phyloP scores from a whole-genome alignment of 1,284 basidiomycete species.

The Leccinum subrobustum region DNA sequence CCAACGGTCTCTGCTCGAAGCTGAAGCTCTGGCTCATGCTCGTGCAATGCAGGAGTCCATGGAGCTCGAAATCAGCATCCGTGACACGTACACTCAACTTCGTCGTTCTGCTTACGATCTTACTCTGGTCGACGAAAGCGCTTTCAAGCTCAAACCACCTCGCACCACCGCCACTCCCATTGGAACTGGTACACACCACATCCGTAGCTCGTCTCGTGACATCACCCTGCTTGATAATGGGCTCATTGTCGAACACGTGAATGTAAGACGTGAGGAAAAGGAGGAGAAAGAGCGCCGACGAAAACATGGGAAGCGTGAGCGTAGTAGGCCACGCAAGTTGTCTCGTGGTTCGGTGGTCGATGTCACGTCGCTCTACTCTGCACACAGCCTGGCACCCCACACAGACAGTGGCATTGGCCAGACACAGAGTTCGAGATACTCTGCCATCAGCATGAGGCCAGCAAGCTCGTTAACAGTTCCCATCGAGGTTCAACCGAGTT shows the following conservation, averaged over 20 bases:
- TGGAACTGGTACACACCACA: conserved; percentile 37
- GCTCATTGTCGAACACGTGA: conserved; percentile 82
- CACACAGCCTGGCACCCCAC: conserved; percentile 51
- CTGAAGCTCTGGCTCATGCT: conserved; percentile 70
- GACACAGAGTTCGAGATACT: conserved; percentile 59
- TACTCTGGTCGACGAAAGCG: conserved; percentile 48
- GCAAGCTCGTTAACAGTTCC: conserved; percentile 64
- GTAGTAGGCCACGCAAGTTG: conserved; percentile 64
- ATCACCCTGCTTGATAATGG: conserved; percentile 81
- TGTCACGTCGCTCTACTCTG: conserved; percentile 68
- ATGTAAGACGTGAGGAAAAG: conserved; percentile 77
- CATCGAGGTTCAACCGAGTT: conserved; percentile 51
- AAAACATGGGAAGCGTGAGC: conserved; percentile 59
- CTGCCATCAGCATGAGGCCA: conserved; percentile 59
- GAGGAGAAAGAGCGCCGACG: conserved; percentile 65
- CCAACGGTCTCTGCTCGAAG: conserved; percentile 69
- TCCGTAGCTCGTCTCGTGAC: conserved; percentile 59
- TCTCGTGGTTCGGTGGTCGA: conserved; percentile 68
- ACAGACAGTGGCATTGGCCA: conserved; percentile 58
- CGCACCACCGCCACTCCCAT: conserved; percentile 42
- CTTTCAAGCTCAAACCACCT: conserved; percentile 67
- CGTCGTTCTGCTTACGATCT: conserved; percentile 74
- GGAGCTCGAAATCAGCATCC: conserved; percentile 68
- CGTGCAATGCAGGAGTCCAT: conserved; percentile 75
- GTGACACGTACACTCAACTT: conserved; percentile 74